These are phyloP conservation scores for Penicillium verhagenii DNA, from an alignment of 495 filamentous ascomycete genomes.

Conservation along the genomic window DNA sequence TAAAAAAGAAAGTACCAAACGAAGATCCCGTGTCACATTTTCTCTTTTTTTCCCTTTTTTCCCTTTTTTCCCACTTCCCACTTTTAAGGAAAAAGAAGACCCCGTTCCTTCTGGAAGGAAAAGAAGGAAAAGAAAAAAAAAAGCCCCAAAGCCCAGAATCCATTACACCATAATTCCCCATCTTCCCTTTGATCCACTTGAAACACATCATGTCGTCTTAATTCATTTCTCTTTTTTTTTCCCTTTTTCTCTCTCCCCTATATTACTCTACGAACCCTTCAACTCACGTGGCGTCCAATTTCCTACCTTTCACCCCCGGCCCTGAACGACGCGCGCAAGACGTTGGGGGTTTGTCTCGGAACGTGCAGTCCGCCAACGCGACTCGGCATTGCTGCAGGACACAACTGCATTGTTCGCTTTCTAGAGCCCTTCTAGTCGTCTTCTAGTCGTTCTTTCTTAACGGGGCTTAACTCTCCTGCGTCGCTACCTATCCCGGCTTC, in stretches of 20 bases:
- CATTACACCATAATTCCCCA: neutral
- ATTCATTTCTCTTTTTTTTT: conserved; percentile 3
- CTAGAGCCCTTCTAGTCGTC: conserved; percentile 12
- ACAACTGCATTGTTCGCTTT: conserved; percentile 40
- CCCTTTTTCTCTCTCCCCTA: neutral
- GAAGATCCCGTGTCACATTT: neutral
- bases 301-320: conserved; percentile 8
- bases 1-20: too few species aligned
- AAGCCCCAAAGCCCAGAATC: neutral
- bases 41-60: neutral
- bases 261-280: conserved; percentile 10
- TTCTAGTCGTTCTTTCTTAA: conserved; percentile 20
- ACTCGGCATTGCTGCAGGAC: conserved; percentile 31
- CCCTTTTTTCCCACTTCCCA: too few species aligned
- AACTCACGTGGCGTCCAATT: conserved; percentile 15
- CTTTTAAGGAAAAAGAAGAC: too few species aligned
- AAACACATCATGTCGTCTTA: neutral
- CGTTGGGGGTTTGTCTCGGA: conserved; percentile 27
- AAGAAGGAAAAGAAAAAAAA: conserved; percentile 6
- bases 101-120: neutral
- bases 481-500: neutral
- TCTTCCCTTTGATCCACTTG: neutral
- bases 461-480: conserved; percentile 2
- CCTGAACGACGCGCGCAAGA: conserved; percentile 17
- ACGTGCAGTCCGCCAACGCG: conserved; percentile 25